Evolutionary conservation across 129 eudicot species (phyloP), one percentile per base, ranked within the genome.

Genomic region (Artemisia argyi): DNA sequence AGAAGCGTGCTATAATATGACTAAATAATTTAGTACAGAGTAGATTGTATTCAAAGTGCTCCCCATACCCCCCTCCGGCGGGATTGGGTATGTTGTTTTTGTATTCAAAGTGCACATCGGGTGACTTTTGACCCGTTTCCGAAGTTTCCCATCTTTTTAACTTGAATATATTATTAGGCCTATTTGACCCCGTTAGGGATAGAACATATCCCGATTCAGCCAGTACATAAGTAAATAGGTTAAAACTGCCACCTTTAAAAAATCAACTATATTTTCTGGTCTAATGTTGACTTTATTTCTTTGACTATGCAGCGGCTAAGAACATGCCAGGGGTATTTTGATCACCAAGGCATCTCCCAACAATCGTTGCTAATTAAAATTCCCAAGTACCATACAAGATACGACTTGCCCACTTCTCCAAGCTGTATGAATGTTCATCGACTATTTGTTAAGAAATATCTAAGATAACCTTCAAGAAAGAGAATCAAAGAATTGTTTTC

Each of bases 351-450:
- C 17, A 67, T 85, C 19, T 79, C 93, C 35, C 96, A 90, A 65
- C 98, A 94, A 74, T 84, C 96, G 44, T 82, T 85, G 63, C 81
- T 75, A 56, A 85, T 90, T 58, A 81, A 84, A 72, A 85, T 89
- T 60, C 98, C 98, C 10, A 82, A 81, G 79, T 80, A 85, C 79
- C 97, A 88, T 68, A 90, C 90, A 66, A 85, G 87, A 77, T 94
- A 88, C 69, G 75, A 88, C 69, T 88, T 90, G 81, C 94, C 98
- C 62, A 96, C 97, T 72, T 74, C 85, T 68, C 11, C 8, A 22
- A 4, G 57, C 53, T 20, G 11, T 26, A 48, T 75, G 52, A 24
- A 20, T 70, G 20, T 51, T 64, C 59, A 17, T 81, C 50, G 60
- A 42, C 16, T 56, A 55, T 64, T 44, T 69, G 75, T 60, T 50